phyloP scores from a whole-genome alignment of 345 rosid species.

The Populus deltoides region DNA sequence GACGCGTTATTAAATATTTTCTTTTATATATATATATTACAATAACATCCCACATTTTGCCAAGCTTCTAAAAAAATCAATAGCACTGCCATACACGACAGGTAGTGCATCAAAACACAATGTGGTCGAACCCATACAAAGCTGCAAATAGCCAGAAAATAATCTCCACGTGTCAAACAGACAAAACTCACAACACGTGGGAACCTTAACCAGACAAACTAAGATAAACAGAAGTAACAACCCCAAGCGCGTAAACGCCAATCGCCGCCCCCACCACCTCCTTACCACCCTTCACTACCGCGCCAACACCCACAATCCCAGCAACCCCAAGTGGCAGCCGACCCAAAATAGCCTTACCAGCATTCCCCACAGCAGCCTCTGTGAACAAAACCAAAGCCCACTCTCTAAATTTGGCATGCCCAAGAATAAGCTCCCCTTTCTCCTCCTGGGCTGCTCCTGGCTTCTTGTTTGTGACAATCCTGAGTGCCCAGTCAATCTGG shows the following conservation, averaged over 20 bases:
- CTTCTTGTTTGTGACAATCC: conserved; percentile 16
- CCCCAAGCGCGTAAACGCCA: conserved; percentile 76
- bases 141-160: too few species aligned
- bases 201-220: conserved; percentile 48
- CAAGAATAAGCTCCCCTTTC: conserved; percentile 31
- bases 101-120: too few species aligned
- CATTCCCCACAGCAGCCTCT: conserved; percentile 56
- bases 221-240: conserved; percentile 64
- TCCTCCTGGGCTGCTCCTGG: not conserved
- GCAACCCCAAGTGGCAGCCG: conserved; percentile 66
- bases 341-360: conserved; percentile 55
- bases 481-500: conserved; percentile 71
- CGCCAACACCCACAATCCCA: conserved; percentile 72
- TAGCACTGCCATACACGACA: too few species aligned
- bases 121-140: too few species aligned
- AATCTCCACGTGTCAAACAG: too few species aligned
- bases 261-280: conserved; percentile 57
- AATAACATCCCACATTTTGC: too few species aligned
- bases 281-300: conserved; percentile 47
- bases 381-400: conserved; percentile 68
- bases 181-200: too few species aligned
- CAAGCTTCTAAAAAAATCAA: too few species aligned
- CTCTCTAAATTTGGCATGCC: conserved; percentile 42
- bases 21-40: too few species aligned
- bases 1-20: too few species aligned